Base-by-base conservation (phyloP, 192 early-diverging fungal genomes). In the Rhizophagus clarus region DNA sequence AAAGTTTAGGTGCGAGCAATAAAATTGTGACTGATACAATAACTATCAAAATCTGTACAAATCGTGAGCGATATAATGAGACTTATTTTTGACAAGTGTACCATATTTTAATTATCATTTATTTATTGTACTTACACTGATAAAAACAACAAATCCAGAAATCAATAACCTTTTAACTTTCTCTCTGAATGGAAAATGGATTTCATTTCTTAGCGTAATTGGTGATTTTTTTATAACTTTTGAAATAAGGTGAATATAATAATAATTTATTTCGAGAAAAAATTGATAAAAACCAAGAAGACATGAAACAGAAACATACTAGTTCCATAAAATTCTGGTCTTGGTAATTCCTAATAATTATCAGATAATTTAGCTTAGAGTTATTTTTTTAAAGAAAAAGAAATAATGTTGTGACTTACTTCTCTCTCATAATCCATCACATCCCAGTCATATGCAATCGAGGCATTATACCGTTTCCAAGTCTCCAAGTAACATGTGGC, bases 261-360 rank as follows among this genome's bases (percentile, higher is more conserved):
- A 3, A 22, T 42, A 20, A 20, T 20, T 56, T 5, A 20, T 17
- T 56, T 56, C 6, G 31, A 15, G 12, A 9, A 26, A 1, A 67
- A 11, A 15, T 67, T 3, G 11, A 67, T 8, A 8, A 7, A 40
- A 40, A 40, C 0, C 2, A 31, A 67, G 11, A 14, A 26, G 22
- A 20, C 3, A 45, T 45, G 42, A 45, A 11, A 12, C 3, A 67
- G 11, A 31, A 67, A 67, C 9, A 70, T 74, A 40, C 82, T 62
- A 1, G 89, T 90, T 8, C 83, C 85, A 63, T 85, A 79, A 85
- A 88, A 94, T 66, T 94, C 86, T 1, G 92, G 89, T 61, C 92
- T 62, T 22, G 84, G 80, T 56, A 77, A 77, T 73, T 91, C 90
- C 45, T 56, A 20, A 15, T 2, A 20, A 17, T 56, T 56, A 15